Percentiles rank a stretch among this genome's conserved stretches.
These are phyloP conservation scores for Aspergillus sp. DNA, from an alignment of 2,329 filamentous ascomycete species.

Conservation along the genomic window DNA sequence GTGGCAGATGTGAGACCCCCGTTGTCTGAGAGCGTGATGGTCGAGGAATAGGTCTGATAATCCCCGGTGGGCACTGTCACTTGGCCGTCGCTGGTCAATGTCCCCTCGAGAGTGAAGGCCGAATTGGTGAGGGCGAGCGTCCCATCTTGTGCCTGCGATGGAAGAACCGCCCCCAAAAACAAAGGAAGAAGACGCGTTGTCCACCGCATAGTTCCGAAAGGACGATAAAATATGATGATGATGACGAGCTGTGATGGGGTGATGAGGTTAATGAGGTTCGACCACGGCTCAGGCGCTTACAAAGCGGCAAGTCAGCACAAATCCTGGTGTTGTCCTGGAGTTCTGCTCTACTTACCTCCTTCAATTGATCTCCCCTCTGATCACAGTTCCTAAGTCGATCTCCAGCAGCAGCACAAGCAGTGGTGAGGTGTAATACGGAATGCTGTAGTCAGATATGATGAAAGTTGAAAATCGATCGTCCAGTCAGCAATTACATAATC, in stretches of 20 bases:
- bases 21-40: constrained; percentile 18
- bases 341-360: no score
- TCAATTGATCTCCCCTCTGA: no score
- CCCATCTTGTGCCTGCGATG: neutral
- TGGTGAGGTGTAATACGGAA: no score
- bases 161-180: neutral
- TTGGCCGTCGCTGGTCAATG: constrained; percentile 19
- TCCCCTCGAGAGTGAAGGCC: constrained; percentile 17
- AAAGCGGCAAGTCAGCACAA: no score
- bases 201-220: constrained; percentile 1
- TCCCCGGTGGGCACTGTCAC: constrained; percentile 30
- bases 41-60: constrained; percentile 34
- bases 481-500: no score
- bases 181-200: neutral
- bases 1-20: constrained; percentile 17
- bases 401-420: no score
- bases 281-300: no score
- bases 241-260: neutral
- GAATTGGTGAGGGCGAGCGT: constrained; percentile 4
- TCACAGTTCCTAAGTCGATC: no score
- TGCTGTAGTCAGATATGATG: no score
- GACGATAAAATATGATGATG: neutral
- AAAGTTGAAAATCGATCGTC: no score
- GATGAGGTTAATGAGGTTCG: neutral
- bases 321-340: no score